Percentiles rank a stretch among this genome's conserved stretches.
phyloP scores from a whole-genome alignment of 2,329 filamentous ascomycete species.

The Chaetomiaceae sp. region DNA sequence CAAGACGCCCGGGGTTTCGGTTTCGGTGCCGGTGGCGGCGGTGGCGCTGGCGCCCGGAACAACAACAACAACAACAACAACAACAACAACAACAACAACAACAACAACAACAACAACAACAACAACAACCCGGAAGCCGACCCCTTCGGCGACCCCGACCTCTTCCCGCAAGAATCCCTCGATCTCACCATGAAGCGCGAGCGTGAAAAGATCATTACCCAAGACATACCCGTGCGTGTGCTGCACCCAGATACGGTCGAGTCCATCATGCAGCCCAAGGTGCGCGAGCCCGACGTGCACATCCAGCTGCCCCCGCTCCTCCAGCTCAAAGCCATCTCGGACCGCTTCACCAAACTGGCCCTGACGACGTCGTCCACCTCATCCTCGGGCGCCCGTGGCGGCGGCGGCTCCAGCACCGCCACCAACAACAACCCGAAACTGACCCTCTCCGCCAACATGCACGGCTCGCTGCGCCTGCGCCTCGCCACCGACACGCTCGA shows the following conservation, averaged over 20 bases:
- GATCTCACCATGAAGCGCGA: slow-evolving; percentile 59
- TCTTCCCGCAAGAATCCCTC: slow-evolving; percentile 43
- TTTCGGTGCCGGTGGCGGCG: slow-evolving; percentile 20
- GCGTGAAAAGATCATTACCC: slow-evolving; percentile 86
- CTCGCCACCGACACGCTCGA: slow-evolving; percentile 79
- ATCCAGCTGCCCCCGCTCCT: slow-evolving; percentile 82
- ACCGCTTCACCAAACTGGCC: slow-evolving; percentile 88
- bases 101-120: slow-evolving; percentile 33
- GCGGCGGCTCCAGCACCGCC: not conserved
- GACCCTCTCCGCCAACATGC: slow-evolving; percentile 90
- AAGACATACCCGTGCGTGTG: slow-evolving; percentile 93
- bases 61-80: slow-evolving; percentile 36
- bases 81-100: slow-evolving; percentile 30
- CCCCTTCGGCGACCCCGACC: slow-evolving; percentile 41
- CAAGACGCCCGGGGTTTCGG: slow-evolving; percentile 32
- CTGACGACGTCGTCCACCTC: slow-evolving; percentile 31
- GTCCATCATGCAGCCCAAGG: slow-evolving; percentile 86
- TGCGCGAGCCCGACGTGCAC: slow-evolving; percentile 88
- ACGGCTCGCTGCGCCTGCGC: slow-evolving; percentile 74
- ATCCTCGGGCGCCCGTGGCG: slow-evolving; percentile 19
- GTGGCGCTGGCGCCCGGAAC: slow-evolving; percentile 34
- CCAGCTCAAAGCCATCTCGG: slow-evolving; percentile 89
- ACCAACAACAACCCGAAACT: slow-evolving; percentile 56
- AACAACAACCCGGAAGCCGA: slow-evolving; percentile 22
- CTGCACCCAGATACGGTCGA: slow-evolving; percentile 80